Conservation (phyloP, 2,329 filamentous ascomycete genomes). For the Colletotrichum abscissum region DNA sequence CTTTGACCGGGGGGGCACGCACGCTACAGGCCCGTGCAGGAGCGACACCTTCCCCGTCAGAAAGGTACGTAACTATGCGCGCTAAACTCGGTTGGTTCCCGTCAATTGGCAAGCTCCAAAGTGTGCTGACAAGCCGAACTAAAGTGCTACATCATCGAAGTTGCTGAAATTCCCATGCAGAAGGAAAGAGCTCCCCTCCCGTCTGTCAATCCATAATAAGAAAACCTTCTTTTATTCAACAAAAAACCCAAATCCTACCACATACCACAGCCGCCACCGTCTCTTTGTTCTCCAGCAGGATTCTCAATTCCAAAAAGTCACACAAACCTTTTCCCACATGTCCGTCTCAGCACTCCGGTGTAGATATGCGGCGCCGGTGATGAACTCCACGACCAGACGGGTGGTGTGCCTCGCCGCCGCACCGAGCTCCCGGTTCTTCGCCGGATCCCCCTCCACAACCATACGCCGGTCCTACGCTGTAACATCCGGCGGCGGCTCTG, state of each 20-base stretch:
- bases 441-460: neutral
- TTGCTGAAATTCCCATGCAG: conserved; percentile 17
- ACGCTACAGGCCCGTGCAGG: neutral
- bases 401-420: conserved; percentile 19
- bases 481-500: conserved; percentile 79
- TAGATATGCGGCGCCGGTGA: conserved; percentile 32
- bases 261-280: neutral
- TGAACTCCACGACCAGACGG: conserved; percentile 32
- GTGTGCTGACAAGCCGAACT: neutral
- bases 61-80: conserved; percentile 12
- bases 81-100: conserved; percentile 3
- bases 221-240: neutral
- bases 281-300: neutral
- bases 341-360: conserved; percentile 7
- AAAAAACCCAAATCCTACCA: neutral
- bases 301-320: neutral
- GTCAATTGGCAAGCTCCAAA: neutral
- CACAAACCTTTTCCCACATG: conserved; percentile 15
- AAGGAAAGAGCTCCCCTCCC: neutral
- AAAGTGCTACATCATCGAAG: conserved; percentile 30
- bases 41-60: neutral
- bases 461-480: conserved; percentile 76
- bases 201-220: conserved; percentile 6
- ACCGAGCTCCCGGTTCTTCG: conserved; percentile 16
- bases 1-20: neutral